Evolutionary conservation across 2,329 filamentous ascomycete genomes (phyloP).

Genomic region (Arthrocladium fulminans): DNA sequence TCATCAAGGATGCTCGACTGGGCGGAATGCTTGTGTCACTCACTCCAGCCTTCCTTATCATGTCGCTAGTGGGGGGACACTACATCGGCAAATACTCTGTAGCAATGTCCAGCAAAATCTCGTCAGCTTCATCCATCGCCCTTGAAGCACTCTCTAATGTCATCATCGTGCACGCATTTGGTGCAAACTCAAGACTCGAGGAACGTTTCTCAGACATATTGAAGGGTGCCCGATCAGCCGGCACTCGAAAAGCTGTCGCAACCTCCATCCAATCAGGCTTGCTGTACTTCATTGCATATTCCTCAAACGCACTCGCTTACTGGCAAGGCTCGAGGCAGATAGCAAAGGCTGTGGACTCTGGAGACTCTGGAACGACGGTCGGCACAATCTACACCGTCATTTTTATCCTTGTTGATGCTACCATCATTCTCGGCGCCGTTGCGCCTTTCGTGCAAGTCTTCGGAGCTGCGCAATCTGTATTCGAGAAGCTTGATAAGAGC

Average conservation of each 20-base stretch:
- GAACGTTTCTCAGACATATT: constrained; percentile 25
- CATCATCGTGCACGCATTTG: constrained; percentile 41
- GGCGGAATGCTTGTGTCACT: constrained; percentile 39
- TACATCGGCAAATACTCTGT: constrained; percentile 38
- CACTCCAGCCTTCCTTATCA: constrained; percentile 39
- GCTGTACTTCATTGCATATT: constrained; percentile 27
- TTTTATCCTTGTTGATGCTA: constrained; percentile 46
- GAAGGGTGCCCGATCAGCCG: constrained; percentile 21
- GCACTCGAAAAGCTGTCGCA: constrained; percentile 25
- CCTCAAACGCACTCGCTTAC: constrained; percentile 28
- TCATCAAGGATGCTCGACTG: constrained; percentile 39
- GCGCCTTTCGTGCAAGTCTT: constrained; percentile 45
- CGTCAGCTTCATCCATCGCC: constrained; percentile 50
- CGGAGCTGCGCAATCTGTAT: constrained; percentile 44
- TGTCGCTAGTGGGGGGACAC: constrained; percentile 36
- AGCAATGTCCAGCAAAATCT: constrained; percentile 42
- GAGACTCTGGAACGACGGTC: constrained; percentile 32
- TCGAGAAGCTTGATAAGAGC: constrained; percentile 49
- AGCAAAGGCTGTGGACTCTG: constrained; percentile 25
- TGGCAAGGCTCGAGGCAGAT: constrained; percentile 43
- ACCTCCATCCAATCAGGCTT: constrained; percentile 26
- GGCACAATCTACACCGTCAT: constrained; percentile 49
- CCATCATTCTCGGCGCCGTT: constrained; percentile 39
- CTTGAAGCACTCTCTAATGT: constrained; percentile 45
- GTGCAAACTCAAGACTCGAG: constrained; percentile 45